Evolutionary conservation across 2,329 filamentous ascomycete species (phyloP).

Genomic region (Fusarium sp.): DNA sequence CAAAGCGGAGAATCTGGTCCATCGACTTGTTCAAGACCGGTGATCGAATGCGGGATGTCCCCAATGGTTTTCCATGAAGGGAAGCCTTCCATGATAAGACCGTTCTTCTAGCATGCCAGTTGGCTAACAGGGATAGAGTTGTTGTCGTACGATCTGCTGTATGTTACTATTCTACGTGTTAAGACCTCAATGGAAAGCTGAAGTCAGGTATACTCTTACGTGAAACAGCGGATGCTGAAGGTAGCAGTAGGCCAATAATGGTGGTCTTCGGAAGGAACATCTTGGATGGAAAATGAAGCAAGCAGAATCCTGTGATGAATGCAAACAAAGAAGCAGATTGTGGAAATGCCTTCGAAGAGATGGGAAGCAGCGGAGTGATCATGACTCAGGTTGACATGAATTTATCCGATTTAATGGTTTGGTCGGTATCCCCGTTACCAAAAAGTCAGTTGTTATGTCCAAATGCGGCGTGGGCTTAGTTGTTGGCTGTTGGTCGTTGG

Average conservation of each 20-base stretch:
- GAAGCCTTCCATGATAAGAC: neutral
- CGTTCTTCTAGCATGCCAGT: neutral
- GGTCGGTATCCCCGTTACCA: neutral
- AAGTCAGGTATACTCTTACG: neutral
- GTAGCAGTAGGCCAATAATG: too few species aligned
- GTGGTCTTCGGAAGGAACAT: neutral
- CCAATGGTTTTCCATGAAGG: neutral
- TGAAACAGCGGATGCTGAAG: neutral
- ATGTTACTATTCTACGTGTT: neutral
- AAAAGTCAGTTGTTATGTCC: neutral
- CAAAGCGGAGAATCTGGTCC: neutral
- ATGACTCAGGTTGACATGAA: neutral
- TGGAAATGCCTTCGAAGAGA: neutral
- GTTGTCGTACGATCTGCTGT: neutral
- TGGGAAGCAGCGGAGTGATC: neutral
- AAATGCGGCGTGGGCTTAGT: neutral
- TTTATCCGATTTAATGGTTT: neutral
- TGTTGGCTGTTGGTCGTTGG: neutral
- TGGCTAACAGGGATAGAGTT: neutral
- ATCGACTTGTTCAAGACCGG: neutral
- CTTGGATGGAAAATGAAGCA: rapidly evolving
- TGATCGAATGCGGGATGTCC: neutral
- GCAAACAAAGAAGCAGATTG: neutral
- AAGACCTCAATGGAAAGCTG: neutral
- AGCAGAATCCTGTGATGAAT: rapidly evolving